Conservation (phyloP, 2,329 filamentous ascomycete species). For the Botrytis fabae region DNA sequence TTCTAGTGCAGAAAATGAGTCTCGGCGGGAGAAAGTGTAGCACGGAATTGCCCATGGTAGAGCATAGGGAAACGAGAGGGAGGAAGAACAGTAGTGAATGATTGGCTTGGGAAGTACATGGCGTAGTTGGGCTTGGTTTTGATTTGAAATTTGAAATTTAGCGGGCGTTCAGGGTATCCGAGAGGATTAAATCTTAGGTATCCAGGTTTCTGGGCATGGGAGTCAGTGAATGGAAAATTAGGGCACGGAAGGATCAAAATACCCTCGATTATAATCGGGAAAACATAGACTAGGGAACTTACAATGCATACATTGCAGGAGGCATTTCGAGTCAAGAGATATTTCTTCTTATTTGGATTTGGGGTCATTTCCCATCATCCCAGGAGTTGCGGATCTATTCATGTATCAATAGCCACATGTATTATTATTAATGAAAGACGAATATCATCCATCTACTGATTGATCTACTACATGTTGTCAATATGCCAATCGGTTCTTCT, state of each 20-base stretch:
- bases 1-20: conserved; percentile 28
- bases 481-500: neutral
- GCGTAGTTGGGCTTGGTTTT: neutral
- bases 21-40: conserved; percentile 22
- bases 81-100: neutral
- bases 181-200: neutral
- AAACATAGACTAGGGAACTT: neutral
- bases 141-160: neutral
- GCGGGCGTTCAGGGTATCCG: neutral
- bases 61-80: conserved; percentile 27
- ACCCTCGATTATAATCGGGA: neutral
- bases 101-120: neutral
- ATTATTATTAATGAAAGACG: neutral
- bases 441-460: neutral
- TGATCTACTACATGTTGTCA: neutral
- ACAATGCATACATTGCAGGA: neutral
- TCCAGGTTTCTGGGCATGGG: neutral
- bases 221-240: neutral
- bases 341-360: neutral
- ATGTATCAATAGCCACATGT: neutral
- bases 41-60: conserved; percentile 25
- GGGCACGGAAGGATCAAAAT: conserved; percentile 2
- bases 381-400: neutral
- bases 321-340: neutral
- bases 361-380: neutral